Conservation (phyloP, 495 filamentous ascomycete genomes). For the Daldinia loculata region DNA sequence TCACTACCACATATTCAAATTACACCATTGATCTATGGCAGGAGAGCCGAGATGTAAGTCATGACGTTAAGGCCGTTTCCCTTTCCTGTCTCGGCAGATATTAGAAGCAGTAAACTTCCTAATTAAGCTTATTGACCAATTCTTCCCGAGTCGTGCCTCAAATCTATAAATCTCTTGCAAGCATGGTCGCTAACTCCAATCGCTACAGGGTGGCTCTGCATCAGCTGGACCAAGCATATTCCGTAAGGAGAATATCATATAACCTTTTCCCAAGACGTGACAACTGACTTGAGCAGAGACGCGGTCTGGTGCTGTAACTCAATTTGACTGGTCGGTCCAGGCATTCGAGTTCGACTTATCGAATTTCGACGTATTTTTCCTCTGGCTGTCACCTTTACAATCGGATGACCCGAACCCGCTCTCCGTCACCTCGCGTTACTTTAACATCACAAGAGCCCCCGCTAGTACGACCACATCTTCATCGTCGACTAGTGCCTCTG, state of each 20-base stretch:
- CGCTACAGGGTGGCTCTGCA: conserved; percentile 6
- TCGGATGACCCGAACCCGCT: conserved; percentile 4
- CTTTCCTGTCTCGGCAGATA: background rate
- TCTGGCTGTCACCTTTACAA: conserved; percentile 35
- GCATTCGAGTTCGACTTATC: conserved; percentile 40
- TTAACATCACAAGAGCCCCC: conserved; percentile 41
- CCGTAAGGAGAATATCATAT: conserved; percentile 8
- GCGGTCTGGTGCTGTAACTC: conserved; percentile 18
- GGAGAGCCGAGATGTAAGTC: conserved; percentile 11
- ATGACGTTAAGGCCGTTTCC: background rate
- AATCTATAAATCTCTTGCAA: background rate
- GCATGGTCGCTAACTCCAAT: background rate
- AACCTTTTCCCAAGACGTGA: background rate
- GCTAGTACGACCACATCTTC: conserved; percentile 3
- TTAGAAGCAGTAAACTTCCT: background rate
- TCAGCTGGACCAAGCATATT: conserved; percentile 34
- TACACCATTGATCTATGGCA: conserved; percentile 42
- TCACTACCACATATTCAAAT: conserved; percentile 31
- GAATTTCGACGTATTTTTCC: conserved; percentile 44
- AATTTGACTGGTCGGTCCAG: conserved; percentile 49
- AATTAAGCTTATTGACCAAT: background rate
- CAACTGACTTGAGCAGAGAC: conserved; percentile 5
- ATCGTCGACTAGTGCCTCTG: conserved; percentile 2
- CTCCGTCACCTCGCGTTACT: conserved; percentile 43
- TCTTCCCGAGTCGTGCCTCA: background rate